These are phyloP conservation scores for Cymbopogon flexuosus DNA, from an alignment of 202 grass and related monocot genomes.

Conservation along the genomic window DNA sequence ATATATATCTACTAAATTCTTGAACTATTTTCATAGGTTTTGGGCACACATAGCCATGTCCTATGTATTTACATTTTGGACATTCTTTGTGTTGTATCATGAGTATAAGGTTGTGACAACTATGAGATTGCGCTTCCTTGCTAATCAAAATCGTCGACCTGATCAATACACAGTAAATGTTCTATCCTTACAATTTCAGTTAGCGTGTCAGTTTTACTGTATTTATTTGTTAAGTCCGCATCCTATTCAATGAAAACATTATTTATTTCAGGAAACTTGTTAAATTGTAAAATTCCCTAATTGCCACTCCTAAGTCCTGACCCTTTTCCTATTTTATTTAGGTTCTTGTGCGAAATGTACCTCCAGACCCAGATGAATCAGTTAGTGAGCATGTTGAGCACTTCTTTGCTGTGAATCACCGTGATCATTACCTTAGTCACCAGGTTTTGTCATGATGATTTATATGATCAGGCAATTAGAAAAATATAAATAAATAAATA, in stretches of 20 bases:
- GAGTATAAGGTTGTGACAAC: conserved; percentile 84
- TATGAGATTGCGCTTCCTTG: conserved; percentile 82
- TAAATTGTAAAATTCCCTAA: not conserved
- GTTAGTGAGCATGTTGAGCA: conserved; percentile 92
- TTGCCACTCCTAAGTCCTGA: not conserved
- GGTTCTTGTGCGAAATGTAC: conserved; percentile 90
- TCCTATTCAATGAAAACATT: not conserved
- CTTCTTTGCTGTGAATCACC: conserved; percentile 94
- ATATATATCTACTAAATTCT: not conserved
- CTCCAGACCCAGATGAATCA: conserved; percentile 70
- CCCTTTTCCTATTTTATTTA: conserved; percentile 28
- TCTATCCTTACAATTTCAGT: conserved; percentile 9
- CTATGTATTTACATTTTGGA: conserved; percentile 83
- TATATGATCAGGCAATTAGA: not conserved
- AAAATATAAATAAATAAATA: not conserved
- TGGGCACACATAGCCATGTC: conserved; percentile 77
- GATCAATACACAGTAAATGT: conserved; percentile 83
- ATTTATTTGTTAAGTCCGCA: not conserved
- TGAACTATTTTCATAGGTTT: conserved; percentile 49
- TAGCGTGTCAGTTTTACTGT: not conserved
- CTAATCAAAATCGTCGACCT: conserved; percentile 63
- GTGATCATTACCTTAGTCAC: conserved; percentile 79
- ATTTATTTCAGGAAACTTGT: not conserved
- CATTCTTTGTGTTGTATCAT: conserved; percentile 60
- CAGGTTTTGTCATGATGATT: conserved; percentile 41